phyloP scores from a whole-genome alignment of 2,329 filamentous ascomycete genomes.

The Orbilia javanica region DNA sequence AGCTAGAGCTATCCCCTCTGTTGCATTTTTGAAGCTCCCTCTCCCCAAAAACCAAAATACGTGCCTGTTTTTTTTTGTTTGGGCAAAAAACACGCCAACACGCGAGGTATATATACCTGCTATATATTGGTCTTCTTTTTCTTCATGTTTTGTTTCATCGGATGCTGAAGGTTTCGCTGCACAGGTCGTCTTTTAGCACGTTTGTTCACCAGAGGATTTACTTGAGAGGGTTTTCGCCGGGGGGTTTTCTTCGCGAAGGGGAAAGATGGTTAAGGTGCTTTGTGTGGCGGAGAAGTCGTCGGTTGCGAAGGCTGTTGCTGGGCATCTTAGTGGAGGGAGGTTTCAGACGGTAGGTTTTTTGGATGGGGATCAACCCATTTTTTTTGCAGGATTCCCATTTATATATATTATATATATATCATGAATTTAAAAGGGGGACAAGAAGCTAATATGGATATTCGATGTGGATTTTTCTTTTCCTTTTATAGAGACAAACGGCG shows the following conservation, averaged over 20 bases:
- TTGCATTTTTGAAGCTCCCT: constrained; percentile 29
- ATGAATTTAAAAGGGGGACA: too few species aligned
- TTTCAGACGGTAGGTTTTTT: constrained; percentile 77
- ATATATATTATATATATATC: too few species aligned
- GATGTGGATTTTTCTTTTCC: background rate
- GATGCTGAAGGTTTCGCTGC: too few species aligned
- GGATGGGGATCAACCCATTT: too few species aligned
- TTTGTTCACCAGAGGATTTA: too few species aligned
- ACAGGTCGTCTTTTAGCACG: too few species aligned
- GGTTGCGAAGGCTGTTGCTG: constrained; percentile 92
- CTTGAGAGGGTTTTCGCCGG: too few species aligned
- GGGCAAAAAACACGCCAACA: constrained; percentile 7
- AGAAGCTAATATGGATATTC: background rate
- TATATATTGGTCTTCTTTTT: background rate
- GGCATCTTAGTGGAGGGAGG: constrained; percentile 84
- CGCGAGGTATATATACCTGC: constrained; percentile 1
- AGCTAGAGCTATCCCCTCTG: background rate
- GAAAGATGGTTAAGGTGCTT: constrained; percentile 70
- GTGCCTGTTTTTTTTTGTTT: constrained; percentile 30
- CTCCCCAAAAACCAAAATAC: too few species aligned
- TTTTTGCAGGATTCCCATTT: too few species aligned
- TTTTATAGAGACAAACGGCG: constrained; percentile 75
- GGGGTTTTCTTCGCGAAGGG: too few species aligned
- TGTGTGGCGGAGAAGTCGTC: constrained; percentile 91
- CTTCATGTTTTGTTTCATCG: background rate